Percentiles rank a stretch among this genome's conserved stretches.
Evolutionary conservation across 805 yeast species (phyloP).

Genomic region (Candida fluviatilis): DNA sequence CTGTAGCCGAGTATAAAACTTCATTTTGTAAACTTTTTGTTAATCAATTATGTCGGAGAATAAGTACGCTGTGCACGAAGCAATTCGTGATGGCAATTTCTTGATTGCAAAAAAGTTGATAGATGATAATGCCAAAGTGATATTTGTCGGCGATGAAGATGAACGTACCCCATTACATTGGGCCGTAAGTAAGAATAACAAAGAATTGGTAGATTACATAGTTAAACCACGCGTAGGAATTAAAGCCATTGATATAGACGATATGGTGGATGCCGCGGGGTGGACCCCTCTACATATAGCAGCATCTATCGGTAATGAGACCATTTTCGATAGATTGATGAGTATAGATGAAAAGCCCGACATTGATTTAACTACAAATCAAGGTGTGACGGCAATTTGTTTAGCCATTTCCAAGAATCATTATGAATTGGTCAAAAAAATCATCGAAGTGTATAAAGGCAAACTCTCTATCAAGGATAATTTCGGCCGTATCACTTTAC

Average conservation of each 20-base stretch:
- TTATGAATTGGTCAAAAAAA: constrained; percentile 44
- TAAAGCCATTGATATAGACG: constrained; percentile 58
- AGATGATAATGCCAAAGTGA: constrained; percentile 44
- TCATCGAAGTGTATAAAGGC: constrained; percentile 54
- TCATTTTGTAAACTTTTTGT: no score
- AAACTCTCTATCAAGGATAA: constrained; percentile 65
- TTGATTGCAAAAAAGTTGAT: constrained; percentile 50
- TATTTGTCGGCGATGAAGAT: constrained; percentile 57
- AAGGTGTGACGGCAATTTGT: constrained; percentile 73
- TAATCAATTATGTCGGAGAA: constrained; percentile 3
- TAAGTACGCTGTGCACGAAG: constrained; percentile 46
- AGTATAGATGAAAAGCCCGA: constrained; percentile 49
- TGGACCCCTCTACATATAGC: constrained; percentile 91
- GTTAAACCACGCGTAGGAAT: constrained; percentile 11
- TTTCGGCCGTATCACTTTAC: constrained; percentile 63
- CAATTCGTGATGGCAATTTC: constrained; percentile 59
- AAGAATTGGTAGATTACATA: constrained; percentile 46
- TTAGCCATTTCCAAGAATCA: constrained; percentile 72
- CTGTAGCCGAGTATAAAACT: no score
- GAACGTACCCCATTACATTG: constrained; percentile 82
- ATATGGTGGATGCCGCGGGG: constrained; percentile 65
- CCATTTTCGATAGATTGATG: constrained; percentile 49
- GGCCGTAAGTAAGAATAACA: constrained; percentile 69
- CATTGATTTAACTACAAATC: constrained; percentile 55
- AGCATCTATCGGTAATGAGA: constrained; percentile 63